These are phyloP conservation scores for Zelopaecilomyces penicillatus DNA, from an alignment of 2,329 filamentous ascomycete species.

Conservation along the genomic window DNA sequence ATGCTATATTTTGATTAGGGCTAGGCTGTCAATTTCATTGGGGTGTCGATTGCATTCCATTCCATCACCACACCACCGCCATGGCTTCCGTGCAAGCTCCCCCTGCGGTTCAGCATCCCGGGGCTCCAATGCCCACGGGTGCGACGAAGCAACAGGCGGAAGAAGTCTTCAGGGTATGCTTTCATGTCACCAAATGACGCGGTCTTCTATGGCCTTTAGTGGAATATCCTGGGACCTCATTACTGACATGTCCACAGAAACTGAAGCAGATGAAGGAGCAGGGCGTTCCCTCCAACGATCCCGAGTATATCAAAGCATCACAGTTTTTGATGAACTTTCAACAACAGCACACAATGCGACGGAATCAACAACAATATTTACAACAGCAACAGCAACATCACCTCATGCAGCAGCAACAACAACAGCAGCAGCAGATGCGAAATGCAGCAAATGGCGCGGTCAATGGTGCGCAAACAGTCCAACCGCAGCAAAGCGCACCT, in stretches of 20 bases:
- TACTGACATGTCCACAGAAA: constrained; percentile 47
- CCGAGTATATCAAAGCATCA: constrained; percentile 77
- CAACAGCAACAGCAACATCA: constrained; percentile 30
- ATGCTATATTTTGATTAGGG: constrained; percentile 27
- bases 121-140: constrained; percentile 53
- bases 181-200: constrained; percentile 3
- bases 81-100: constrained; percentile 79
- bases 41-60: constrained; percentile 15
- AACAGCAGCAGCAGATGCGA: constrained; percentile 38
- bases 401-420: constrained; percentile 44
- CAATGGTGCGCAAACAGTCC: constrained; percentile 40
- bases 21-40: constrained; percentile 16
- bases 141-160: constrained; percentile 71
- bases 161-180: constrained; percentile 59
- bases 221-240: background rate
- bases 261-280: constrained; percentile 81
- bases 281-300: constrained; percentile 73
- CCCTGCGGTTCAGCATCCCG: constrained; percentile 59
- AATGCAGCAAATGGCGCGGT: constrained; percentile 46
- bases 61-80: constrained; percentile 25
- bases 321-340: constrained; percentile 67
- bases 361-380: constrained; percentile 35
- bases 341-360: constrained; percentile 51
- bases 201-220: background rate
- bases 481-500: constrained; percentile 29